phyloP scores from a whole-genome alignment of 75 land plant genomes.

The Picea glauca region DNA sequence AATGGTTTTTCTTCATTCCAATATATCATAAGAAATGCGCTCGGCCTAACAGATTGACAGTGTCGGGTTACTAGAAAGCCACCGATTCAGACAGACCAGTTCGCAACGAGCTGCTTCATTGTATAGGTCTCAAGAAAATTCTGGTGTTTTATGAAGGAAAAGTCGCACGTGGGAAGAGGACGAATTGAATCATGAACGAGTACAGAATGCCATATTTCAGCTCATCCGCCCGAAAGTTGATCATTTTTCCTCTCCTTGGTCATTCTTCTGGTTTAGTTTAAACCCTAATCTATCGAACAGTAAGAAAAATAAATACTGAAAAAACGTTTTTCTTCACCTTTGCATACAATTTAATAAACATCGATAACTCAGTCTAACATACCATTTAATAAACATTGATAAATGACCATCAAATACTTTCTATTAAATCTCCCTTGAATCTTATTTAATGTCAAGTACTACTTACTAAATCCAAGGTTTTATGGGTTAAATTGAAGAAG shows the following conservation, averaged over 20 bases:
- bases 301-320: background rate
- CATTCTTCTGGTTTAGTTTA: background rate
- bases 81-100: background rate
- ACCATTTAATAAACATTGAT: too few species aligned
- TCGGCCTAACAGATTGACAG: conserved; percentile 10
- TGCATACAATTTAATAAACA: background rate
- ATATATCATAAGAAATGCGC: background rate
- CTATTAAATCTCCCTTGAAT: too few species aligned
- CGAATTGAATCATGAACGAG: conserved; percentile 10
- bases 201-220: background rate
- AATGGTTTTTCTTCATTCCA: background rate
- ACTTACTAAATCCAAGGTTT: too few species aligned
- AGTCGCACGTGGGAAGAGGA: background rate
- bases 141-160: conserved; percentile 16
- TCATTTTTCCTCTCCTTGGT: background rate
- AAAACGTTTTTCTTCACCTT: background rate
- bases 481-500: too few species aligned
- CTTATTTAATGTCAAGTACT: too few species aligned
- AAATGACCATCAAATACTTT: too few species aligned
- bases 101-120: background rate
- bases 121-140: conserved; percentile 3
- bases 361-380: too few species aligned
- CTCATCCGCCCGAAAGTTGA: too few species aligned
- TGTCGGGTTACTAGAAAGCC: conserved; percentile 9
- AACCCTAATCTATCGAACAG: too few species aligned